Percentiles rank a stretch among this genome's conserved stretches.
Evolutionary conservation across 2,329 filamentous ascomycete species (phyloP).

Genomic region (Hypoxylon sp.): DNA sequence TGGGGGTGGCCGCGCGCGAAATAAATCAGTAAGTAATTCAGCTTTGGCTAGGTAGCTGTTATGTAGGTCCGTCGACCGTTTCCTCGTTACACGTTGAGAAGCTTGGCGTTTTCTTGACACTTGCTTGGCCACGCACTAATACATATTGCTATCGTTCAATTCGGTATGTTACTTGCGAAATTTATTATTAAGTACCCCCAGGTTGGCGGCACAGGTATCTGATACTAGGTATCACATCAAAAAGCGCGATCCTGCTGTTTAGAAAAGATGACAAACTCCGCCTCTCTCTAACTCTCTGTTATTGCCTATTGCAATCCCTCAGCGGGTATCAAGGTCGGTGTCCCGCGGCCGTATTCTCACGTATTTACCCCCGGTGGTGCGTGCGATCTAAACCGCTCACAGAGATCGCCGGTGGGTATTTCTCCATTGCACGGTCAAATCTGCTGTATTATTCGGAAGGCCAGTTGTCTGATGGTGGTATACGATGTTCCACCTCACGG

Average conservation of each 20-base stretch:
- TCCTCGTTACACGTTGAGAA: conserved; percentile 32
- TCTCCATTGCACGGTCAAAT: conserved; percentile 24
- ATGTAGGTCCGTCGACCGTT: conserved; percentile 23
- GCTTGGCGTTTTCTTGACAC: conserved; percentile 45
- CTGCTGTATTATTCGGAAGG: conserved; percentile 27
- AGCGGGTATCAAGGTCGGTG: conserved; percentile 18
- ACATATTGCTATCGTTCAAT: conserved; percentile 18
- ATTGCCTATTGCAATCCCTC: not conserved
- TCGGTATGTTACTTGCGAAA: conserved; percentile 21
- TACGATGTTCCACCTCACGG: conserved; percentile 43
- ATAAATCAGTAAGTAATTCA: conserved; percentile 16
- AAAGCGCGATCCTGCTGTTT: conserved; percentile 13
- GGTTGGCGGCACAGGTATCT: conserved; percentile 20
- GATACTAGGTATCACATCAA: conserved; percentile 8
- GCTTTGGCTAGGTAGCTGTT: not conserved
- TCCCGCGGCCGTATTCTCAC: conserved; percentile 14
- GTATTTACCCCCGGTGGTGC: conserved; percentile 7
- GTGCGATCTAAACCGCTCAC: conserved; percentile 10
- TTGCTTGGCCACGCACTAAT: conserved; percentile 36
- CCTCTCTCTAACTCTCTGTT: not conserved
- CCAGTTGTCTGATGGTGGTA: conserved; percentile 37
- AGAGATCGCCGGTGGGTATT: conserved; percentile 31
- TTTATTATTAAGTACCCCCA: conserved; percentile 27
- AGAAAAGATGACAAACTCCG: conserved; percentile 16
- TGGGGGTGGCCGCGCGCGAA: not conserved